These are phyloP conservation scores for Boletus edulis DNA, from an alignment of 768 basidiomycete genomes.

Conservation along the genomic window DNA sequence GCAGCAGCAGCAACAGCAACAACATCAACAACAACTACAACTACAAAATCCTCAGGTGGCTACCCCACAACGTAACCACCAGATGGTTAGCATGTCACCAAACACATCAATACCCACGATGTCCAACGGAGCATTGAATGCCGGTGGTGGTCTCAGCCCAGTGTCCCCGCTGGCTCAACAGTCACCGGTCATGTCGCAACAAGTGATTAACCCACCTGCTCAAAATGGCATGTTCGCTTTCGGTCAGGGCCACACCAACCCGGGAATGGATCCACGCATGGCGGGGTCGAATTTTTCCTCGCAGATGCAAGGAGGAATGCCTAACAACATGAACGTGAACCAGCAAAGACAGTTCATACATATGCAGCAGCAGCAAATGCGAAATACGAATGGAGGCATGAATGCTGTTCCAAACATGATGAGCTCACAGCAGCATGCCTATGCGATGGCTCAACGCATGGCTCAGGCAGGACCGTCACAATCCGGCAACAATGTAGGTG, in stretches of 20 bases:
- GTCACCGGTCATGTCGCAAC: conserved; percentile 29
- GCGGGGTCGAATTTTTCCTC: conserved; percentile 26
- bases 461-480: conserved; percentile 42
- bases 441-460: conserved; percentile 41
- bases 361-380: conserved; percentile 36
- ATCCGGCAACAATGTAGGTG: conserved; percentile 24
- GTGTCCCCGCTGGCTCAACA: conserved; percentile 30
- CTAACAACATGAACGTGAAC: conserved; percentile 26
- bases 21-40: conserved; percentile 5
- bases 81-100: conserved; percentile 31
- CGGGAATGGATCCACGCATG: conserved; percentile 32
- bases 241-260: conserved; percentile 21
- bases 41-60: conserved; percentile 26
- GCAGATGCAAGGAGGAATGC: conserved; percentile 30
- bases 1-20: background rate
- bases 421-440: conserved; percentile 34
- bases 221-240: conserved; percentile 35
- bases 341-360: conserved; percentile 49
- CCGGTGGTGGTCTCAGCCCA: conserved; percentile 26
- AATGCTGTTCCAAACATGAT: conserved; percentile 29
- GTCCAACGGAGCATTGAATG: conserved; percentile 24
- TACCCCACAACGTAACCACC: conserved; percentile 24
- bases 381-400: conserved; percentile 26
- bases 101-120: conserved; percentile 26
- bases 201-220: conserved; percentile 24